phyloP scores from a whole-genome alignment of 176 grass and related monocot species.

The Cocos nucifera region DNA sequence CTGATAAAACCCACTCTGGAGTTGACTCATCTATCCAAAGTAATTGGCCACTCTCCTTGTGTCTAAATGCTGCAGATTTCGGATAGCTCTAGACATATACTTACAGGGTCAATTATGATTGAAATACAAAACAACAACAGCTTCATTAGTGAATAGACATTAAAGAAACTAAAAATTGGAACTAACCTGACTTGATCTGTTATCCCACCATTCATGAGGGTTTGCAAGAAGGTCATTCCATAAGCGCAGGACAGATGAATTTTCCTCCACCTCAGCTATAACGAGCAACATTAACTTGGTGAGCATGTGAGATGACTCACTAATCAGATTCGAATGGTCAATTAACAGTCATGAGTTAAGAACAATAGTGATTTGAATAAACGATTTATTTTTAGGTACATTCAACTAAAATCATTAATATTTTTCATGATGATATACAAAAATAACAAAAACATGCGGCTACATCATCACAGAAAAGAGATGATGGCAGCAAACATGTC shows the following conservation, averaged over 20 bases:
- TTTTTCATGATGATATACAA: too few species aligned
- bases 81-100: neutral
- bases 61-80: slow-evolving; percentile 7
- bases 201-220: slow-evolving; percentile 10
- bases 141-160: neutral
- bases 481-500: too few species aligned
- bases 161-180: neutral
- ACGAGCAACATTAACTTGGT: neutral
- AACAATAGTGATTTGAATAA: too few species aligned
- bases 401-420: too few species aligned
- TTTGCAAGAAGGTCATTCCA: slow-evolving; percentile 8
- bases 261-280: slow-evolving; percentile 3
- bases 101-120: too few species aligned
- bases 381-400: too few species aligned
- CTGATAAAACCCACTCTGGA: slow-evolving; percentile 10
- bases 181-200: neutral
- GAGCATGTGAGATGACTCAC: neutral
- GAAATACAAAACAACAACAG: too few species aligned
- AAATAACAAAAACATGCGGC: too few species aligned
- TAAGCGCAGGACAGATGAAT: neutral
- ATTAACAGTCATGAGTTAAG: too few species aligned
- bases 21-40: slow-evolving; percentile 15
- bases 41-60: slow-evolving; percentile 2
- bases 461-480: too few species aligned
- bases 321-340: too few species aligned